A percentile compares a stretch with the other conserved stretches of the same genome.
phyloP scores from a whole-genome alignment of 345 rosid genomes.

The Gossypium sturtianum region DNA sequence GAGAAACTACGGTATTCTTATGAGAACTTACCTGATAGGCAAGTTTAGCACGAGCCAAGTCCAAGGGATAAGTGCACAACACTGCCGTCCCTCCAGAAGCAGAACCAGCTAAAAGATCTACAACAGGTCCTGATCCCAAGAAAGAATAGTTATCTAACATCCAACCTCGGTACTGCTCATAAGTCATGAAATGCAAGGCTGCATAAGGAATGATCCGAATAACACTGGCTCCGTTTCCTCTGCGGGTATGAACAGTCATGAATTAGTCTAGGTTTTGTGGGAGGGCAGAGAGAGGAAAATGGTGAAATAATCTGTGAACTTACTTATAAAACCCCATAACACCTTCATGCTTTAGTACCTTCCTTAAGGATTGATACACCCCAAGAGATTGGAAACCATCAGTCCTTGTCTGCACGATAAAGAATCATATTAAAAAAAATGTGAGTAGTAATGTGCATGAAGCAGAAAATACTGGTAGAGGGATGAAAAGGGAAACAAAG shows the following conservation, averaged over 20 bases:
- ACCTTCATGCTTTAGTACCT: slow-evolving; percentile 75
- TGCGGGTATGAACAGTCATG: slow-evolving; percentile 23
- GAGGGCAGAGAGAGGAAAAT: background rate
- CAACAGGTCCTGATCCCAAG: slow-evolving; percentile 78
- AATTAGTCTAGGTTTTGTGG: slow-evolving; percentile 9
- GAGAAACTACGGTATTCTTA: background rate
- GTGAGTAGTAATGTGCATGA: background rate
- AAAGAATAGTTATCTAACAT: slow-evolving; percentile 65
- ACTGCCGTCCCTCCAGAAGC: slow-evolving; percentile 97
- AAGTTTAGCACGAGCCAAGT: slow-evolving; percentile 91
- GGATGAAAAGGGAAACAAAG: background rate
- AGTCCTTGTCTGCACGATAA: slow-evolving; percentile 61
- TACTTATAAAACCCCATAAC: slow-evolving; percentile 80
- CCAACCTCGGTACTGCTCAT: slow-evolving; percentile 88
- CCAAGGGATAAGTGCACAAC: slow-evolving; percentile 88
- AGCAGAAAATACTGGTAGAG: background rate
- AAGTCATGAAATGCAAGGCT: slow-evolving; percentile 93
- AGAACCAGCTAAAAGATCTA: slow-evolving; percentile 94
- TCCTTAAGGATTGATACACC: slow-evolving; percentile 61
- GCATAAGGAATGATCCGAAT: slow-evolving; percentile 93
- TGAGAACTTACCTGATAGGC: slow-evolving; percentile 71
- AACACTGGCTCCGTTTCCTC: slow-evolving; percentile 98
- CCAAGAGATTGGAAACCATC: slow-evolving; percentile 77
- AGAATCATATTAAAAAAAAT: background rate
- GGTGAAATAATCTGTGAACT: slow-evolving; percentile 22